Conservation (phyloP, 352 stramenopile species). For the Phytopythium kandeliae region DNA sequence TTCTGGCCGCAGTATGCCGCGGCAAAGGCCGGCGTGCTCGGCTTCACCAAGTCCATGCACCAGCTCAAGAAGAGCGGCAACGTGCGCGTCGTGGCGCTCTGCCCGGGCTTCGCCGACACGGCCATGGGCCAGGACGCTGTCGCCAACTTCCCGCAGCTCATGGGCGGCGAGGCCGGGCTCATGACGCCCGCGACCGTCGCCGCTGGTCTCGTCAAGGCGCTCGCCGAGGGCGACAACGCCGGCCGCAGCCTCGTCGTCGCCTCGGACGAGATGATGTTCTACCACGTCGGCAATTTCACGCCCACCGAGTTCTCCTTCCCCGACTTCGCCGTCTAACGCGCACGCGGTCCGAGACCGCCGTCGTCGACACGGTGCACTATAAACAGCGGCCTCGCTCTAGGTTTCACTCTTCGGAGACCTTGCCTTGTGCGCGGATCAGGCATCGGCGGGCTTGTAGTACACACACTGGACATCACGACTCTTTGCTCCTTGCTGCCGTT, state of each 20-base stretch:
- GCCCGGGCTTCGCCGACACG: slow-evolving; percentile 40
- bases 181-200: slow-evolving; percentile 25
- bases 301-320: slow-evolving; percentile 6
- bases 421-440: too few species aligned
- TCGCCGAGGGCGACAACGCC: slow-evolving; percentile 29
- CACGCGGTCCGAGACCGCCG: too few species aligned
- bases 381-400: too few species aligned
- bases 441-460: too few species aligned
- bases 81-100: slow-evolving; percentile 40
- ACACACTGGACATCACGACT: too few species aligned
- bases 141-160: slow-evolving; percentile 19
- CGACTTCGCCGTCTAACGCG: slow-evolving; percentile 1
- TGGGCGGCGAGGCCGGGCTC: slow-evolving; percentile 17
- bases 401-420: too few species aligned
- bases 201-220: slow-evolving; percentile 23
- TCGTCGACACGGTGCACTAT: too few species aligned
- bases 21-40: slow-evolving; percentile 46
- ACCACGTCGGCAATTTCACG: slow-evolving; percentile 11
- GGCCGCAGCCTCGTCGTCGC: slow-evolving; percentile 14
- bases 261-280: slow-evolving; percentile 9
- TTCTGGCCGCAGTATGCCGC: slow-evolving; percentile 46
- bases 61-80: slow-evolving; percentile 33
- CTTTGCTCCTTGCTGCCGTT: too few species aligned
- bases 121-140: slow-evolving; percentile 32
- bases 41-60: slow-evolving; percentile 45